Base-by-base conservation (phyloP, 805 yeast species). In the Yamadazyma ubonensis region DNA sequence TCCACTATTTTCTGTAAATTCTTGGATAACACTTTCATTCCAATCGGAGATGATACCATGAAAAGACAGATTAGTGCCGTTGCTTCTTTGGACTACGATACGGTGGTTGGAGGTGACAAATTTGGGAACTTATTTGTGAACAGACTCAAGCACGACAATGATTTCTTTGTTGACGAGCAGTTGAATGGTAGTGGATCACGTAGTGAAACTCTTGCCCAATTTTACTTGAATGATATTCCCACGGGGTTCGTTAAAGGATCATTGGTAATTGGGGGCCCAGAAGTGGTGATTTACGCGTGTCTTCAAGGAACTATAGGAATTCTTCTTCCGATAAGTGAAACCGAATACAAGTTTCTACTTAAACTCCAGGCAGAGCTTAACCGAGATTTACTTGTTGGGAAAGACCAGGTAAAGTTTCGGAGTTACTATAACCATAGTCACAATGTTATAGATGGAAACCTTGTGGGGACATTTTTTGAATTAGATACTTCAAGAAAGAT, bases 381-480 rank as follows among this genome's bases (percentile, higher is more conserved):
- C 15, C 7, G 22, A 14, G 46, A 43, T 45, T 5, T 58, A 56
- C 41, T 79, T n/a, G 68, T 81, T 2, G 91, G 83, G 0, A 70
- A 93, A 41, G 84, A 83, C 46, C 86, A 81, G 42, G 43, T 76
- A 46, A 75, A 74, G 41, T 90, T 73, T 56, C 65, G 97, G 40
- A 74, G 97, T 38, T 84, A 83, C 53, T 88, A 87, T 57, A 79
- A 78, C n/a, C 96, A 97, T 0, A 76, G 73, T 2, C 82, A 80
- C 46, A 74, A 78, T 36, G 80, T 85, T 2, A 72, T 93, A 29
- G 97, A 93, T 61, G 99, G 99, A 7, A 98, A 93, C 55, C 65
- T 86, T 11, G 67, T 91, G 34, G 96, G 88, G 51, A 57, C 61
- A 29, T 86, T 67, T 52, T 60, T 54, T 34, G 52, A 57, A 7